Evolutionary conservation across 495 filamentous ascomycete genomes (phyloP).

Genomic region (Xylaria flabelliformis): DNA sequence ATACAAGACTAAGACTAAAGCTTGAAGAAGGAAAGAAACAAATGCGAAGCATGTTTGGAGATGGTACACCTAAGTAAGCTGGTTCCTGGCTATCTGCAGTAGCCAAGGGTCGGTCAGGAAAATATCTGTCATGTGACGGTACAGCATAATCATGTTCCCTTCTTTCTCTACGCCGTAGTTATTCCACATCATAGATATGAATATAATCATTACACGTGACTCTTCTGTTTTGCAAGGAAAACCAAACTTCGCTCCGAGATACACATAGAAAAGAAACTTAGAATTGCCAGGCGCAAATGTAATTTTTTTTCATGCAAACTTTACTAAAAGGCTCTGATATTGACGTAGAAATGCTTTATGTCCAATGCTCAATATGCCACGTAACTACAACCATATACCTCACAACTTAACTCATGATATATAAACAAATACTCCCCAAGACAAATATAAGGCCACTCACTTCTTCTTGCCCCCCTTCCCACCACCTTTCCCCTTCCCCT

Average conservation of each 20-base stretch:
- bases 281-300: neutral
- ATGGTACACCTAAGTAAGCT: too few relatives aligned
- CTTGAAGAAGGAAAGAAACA: too few relatives aligned
- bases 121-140: too few relatives aligned
- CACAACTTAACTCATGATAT: neutral
- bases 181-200: neutral
- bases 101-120: too few relatives aligned
- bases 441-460: neutral
- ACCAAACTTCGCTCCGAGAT: neutral
- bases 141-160: too few relatives aligned
- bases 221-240: neutral
- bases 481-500: constrained; percentile 9
- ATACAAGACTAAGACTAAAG: too few relatives aligned
- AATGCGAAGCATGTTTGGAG: too few relatives aligned
- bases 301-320: neutral
- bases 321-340: neutral
- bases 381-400: neutral
- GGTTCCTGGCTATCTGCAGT: too few relatives aligned
- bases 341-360: neutral
- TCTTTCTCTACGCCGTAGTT: neutral
- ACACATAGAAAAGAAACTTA: neutral
- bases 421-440: neutral
- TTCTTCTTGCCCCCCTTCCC: constrained; percentile 39
- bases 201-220: neutral
- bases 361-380: neutral